phyloP scores from a whole-genome alignment of 495 filamentous ascomycete species.

The Cercophora samala region DNA sequence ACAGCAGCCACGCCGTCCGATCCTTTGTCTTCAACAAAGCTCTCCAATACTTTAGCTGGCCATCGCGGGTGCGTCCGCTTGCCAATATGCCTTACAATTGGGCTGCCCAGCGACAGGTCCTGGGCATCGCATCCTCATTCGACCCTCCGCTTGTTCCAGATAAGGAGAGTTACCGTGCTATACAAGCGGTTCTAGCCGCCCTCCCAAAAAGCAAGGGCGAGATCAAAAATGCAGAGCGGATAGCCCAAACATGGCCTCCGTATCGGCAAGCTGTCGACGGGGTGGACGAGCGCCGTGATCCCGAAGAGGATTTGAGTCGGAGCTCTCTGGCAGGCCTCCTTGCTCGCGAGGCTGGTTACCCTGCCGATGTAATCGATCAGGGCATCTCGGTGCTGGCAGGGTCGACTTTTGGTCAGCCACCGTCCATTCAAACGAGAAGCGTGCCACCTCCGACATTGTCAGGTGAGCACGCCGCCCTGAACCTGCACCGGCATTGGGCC shows the following conservation, averaged over 20 bases:
- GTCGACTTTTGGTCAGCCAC: conserved; percentile 26
- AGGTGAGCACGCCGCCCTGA: conserved; percentile 23
- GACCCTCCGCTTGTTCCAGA: conserved; percentile 38
- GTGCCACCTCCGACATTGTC: conserved; percentile 25
- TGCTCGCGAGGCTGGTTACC: conserved; percentile 43
- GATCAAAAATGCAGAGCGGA: conserved; percentile 35
- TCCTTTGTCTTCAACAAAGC: conserved; percentile 38
- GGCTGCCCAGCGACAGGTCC: conserved; percentile 43
- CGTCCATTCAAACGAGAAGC: conserved; percentile 43
- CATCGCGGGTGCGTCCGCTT: conserved; percentile 29
- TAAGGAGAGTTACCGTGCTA: conserved; percentile 35
- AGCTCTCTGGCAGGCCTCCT: conserved; percentile 39
- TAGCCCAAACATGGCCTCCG: conserved; percentile 45
- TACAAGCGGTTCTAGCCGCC: conserved; percentile 40
- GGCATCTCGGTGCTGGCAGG: conserved; percentile 41
- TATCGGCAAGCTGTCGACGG: conserved; percentile 44
- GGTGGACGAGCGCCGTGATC: conserved; percentile 39
- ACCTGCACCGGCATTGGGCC: conserved; percentile 37
- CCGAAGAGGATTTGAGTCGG: conserved; percentile 42
- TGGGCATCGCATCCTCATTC: conserved; percentile 36
- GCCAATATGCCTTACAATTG: conserved; percentile 41
- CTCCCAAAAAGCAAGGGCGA: conserved; percentile 39
- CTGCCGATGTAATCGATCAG: conserved; percentile 31
- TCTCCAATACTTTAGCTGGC: conserved; percentile 32
- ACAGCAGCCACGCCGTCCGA: conserved; percentile 23